Conservation (phyloP, 2,329 filamentous ascomycete species). For the Dryadomyces quercus-mongolicae region DNA sequence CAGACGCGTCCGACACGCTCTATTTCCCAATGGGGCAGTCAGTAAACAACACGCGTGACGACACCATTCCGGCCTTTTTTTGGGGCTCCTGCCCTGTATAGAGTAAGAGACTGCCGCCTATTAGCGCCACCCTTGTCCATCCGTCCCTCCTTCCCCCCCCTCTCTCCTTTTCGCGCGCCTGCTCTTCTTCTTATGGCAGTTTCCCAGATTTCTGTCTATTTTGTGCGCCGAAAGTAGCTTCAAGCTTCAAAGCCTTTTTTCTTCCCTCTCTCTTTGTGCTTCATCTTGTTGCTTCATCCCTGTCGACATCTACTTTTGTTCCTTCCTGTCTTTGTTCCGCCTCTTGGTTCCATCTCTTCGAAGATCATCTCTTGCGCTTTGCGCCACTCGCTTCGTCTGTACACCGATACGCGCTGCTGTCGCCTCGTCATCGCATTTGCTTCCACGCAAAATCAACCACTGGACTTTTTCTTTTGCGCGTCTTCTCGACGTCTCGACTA, state of each 20-base stretch:
- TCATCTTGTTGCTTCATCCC: not conserved
- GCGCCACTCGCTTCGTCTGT: too few species aligned
- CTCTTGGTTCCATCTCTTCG: not conserved
- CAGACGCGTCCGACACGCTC: conserved; percentile 12
- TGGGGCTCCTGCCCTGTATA: not conserved
- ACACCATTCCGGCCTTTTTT: not conserved
- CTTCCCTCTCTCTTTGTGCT: not conserved
- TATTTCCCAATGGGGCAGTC: conserved; percentile 11
- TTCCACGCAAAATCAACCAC: not conserved
- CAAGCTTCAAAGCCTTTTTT: too few species aligned
- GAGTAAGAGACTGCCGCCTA: not conserved
- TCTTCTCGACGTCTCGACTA: not conserved
- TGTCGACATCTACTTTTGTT: too few species aligned
- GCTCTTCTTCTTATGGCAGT: not conserved
- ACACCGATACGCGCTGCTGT: too few species aligned
- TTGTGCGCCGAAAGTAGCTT: not conserved
- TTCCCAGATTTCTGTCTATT: not conserved
- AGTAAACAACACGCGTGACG: conserved; percentile 15
- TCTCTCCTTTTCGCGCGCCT: not conserved
- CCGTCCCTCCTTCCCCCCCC: conserved; percentile 1
- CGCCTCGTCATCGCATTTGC: not conserved
- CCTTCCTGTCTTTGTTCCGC: not conserved
- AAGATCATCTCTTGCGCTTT: too few species aligned
- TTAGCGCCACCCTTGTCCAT: not conserved
- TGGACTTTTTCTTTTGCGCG: not conserved